Conservation (phyloP, 2,329 filamentous ascomycete species). For the Xylariaceae sp. region DNA sequence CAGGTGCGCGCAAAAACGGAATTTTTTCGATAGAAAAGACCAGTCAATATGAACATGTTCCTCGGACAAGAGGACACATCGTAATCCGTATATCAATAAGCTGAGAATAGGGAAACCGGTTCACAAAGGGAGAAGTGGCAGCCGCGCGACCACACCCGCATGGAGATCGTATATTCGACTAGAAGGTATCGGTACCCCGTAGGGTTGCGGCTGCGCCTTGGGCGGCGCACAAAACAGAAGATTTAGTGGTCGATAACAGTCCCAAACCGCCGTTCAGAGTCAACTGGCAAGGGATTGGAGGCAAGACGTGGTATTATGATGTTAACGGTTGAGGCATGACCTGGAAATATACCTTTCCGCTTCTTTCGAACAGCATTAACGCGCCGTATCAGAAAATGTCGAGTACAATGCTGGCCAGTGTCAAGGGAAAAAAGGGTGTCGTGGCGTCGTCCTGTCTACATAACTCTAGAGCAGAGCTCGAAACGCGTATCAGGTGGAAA, state of each 20-base stretch:
- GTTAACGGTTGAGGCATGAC: constrained; percentile 35
- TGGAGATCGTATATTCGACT: constrained; percentile 18
- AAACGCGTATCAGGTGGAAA: constrained; percentile 49
- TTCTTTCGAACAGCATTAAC: constrained; percentile 31
- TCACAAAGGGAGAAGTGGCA: constrained; percentile 30
- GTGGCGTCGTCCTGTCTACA: constrained; percentile 57
- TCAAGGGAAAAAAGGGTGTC: constrained; percentile 46
- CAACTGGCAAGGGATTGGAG: constrained; percentile 24
- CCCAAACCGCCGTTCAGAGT: constrained; percentile 3
- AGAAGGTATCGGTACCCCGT: background rate
- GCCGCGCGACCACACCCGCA: constrained; percentile 11
- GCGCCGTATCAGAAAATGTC: constrained; percentile 35
- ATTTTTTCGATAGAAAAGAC: constrained; percentile 36
- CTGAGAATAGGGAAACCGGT: constrained; percentile 28
- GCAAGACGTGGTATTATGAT: constrained; percentile 38
- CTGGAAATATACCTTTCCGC: constrained; percentile 34
- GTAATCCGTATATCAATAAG: constrained; percentile 31
- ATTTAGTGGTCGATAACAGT: constrained; percentile 12
- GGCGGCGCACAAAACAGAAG: constrained; percentile 8
- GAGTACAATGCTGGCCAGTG: constrained; percentile 39
- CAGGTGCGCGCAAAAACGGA: constrained; percentile 33
- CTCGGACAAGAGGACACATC: constrained; percentile 32
- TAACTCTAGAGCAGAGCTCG: constrained; percentile 49
- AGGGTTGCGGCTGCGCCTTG: constrained; percentile 5
- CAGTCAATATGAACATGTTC: constrained; percentile 43